phyloP scores from a whole-genome alignment of 805 yeast genomes.

The Nakazawaea populi region DNA sequence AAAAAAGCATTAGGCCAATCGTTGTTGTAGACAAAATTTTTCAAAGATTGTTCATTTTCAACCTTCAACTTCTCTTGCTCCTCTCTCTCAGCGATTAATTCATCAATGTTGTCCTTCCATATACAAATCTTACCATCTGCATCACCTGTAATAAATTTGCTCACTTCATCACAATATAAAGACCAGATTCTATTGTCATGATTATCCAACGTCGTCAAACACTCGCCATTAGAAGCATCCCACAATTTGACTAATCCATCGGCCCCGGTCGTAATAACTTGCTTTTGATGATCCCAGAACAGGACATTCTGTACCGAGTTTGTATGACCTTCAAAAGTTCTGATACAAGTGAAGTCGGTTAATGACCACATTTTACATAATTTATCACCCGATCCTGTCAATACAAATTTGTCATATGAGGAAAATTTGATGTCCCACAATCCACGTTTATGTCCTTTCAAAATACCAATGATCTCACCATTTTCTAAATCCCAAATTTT shows the following conservation, averaged over 20 bases:
- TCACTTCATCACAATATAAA: constrained; percentile 61
- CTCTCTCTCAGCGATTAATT: constrained; percentile 49
- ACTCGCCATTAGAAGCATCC: constrained; percentile 73
- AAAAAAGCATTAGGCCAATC: constrained; percentile 89
- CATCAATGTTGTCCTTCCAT: constrained; percentile 87
- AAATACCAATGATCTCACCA: constrained; percentile 84
- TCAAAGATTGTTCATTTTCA: constrained; percentile 85
- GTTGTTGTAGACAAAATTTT: constrained; percentile 61
- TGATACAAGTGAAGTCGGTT: constrained; percentile 64
- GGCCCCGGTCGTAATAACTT: constrained; percentile 78
- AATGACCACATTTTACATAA: constrained; percentile 87
- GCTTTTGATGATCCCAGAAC: constrained; percentile 62
- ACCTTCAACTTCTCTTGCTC: constrained; percentile 50
- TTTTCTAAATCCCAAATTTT: constrained; percentile 81
- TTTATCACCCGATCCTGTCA: constrained; percentile 90
- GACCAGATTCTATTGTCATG: constrained; percentile 97
- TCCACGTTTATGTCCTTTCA: constrained; percentile 91
- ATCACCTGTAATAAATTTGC: constrained; percentile 76
- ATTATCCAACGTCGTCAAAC: constrained; percentile 77
- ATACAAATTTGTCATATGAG: constrained; percentile 67
- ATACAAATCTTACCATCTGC: constrained; percentile 89
- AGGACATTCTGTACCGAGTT: constrained; percentile 83
- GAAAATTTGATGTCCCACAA: constrained; percentile 89
- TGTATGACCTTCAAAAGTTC: constrained; percentile 91
- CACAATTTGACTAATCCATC: constrained; percentile 92